phyloP scores from a whole-genome alignment of 495 filamentous ascomycete species.

The Xeromyces bisporus region DNA sequence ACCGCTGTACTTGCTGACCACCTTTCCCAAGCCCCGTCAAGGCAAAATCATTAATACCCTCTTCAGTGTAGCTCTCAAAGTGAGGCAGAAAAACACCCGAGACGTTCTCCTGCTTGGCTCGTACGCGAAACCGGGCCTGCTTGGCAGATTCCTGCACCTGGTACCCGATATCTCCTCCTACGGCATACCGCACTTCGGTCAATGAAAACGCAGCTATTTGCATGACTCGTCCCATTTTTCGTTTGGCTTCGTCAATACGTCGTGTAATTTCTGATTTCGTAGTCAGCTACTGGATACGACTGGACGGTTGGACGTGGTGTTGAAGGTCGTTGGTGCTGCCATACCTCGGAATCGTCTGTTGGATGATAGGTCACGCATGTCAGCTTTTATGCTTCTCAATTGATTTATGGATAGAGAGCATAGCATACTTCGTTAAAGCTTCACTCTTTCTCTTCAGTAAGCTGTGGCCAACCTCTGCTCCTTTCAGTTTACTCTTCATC shows the following conservation, averaged over 20 bases:
- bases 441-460: constrained; percentile 87
- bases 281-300: constrained; percentile 13
- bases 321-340: too few relatives aligned
- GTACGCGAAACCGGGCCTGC: constrained; percentile 75
- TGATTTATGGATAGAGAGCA: constrained; percentile 4
- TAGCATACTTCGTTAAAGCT: constrained; percentile 67
- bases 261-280: constrained; percentile 65
- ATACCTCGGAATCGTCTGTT: constrained; percentile 73
- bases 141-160: constrained; percentile 95
- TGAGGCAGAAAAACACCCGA: constrained; percentile 85
- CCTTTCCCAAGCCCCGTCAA: constrained; percentile 93
- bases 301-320: too few relatives aligned
- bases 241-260: constrained; percentile 96
- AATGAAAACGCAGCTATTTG: constrained; percentile 96
- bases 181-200: constrained; percentile 94
- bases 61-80: constrained; percentile 69
- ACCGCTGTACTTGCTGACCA: constrained; percentile 89
- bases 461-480: constrained; percentile 77
- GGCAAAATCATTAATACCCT: constrained; percentile 90
- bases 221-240: constrained; percentile 99
- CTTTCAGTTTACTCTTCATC: constrained; percentile 99
- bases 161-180: constrained; percentile 88
- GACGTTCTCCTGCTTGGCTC: constrained; percentile 95
- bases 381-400: not conserved
- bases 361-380: constrained; percentile 5